phyloP scores from a whole-genome alignment of 352 stramenopile species.

The Globisporangium nagaii region DNA sequence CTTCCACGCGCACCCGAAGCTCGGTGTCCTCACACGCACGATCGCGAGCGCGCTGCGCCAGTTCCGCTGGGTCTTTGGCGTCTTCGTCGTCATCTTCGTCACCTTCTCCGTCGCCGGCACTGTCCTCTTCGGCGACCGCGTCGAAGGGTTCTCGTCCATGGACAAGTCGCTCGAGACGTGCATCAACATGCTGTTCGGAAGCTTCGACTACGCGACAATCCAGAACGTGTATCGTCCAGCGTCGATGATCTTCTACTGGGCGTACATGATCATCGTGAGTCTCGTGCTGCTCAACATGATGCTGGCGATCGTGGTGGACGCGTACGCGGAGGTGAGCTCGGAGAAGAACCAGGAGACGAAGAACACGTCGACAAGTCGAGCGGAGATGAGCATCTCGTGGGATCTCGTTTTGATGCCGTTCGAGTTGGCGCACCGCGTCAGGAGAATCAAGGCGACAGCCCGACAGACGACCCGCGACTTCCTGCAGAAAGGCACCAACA shows the following conservation, averaged over 20 bases:
- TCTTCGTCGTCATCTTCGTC: constrained; percentile 54
- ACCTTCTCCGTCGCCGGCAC: constrained; percentile 42
- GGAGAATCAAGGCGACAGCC: too few relatives aligned
- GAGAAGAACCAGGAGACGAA: constrained; percentile 21
- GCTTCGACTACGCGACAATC: constrained; percentile 51
- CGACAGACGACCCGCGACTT: not conserved
- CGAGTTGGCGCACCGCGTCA: not conserved
- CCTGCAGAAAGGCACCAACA: not conserved
- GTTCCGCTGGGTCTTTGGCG: constrained; percentile 47
- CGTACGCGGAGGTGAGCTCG: constrained; percentile 43
- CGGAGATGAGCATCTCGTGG: constrained; percentile 20
- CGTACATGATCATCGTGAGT: constrained; percentile 55
- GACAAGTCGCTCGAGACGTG: constrained; percentile 38
- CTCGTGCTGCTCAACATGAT: constrained; percentile 73
- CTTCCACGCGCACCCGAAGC: constrained; percentile 45
- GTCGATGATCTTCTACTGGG: constrained; percentile 62
- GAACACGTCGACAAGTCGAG: constrained; percentile 20
- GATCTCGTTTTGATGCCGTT: constrained; percentile 7
- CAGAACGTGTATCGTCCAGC: constrained; percentile 32
- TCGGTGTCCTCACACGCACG: constrained; percentile 56
- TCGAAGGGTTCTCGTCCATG: constrained; percentile 41
- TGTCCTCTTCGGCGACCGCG: constrained; percentile 52
- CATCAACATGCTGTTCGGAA: constrained; percentile 65
- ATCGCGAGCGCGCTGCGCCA: constrained; percentile 40
- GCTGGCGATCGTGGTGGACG: constrained; percentile 58